Evolutionary conservation across 202 grass and related monocot species (phyloP).

Genomic region (Panicum virgatum): DNA sequence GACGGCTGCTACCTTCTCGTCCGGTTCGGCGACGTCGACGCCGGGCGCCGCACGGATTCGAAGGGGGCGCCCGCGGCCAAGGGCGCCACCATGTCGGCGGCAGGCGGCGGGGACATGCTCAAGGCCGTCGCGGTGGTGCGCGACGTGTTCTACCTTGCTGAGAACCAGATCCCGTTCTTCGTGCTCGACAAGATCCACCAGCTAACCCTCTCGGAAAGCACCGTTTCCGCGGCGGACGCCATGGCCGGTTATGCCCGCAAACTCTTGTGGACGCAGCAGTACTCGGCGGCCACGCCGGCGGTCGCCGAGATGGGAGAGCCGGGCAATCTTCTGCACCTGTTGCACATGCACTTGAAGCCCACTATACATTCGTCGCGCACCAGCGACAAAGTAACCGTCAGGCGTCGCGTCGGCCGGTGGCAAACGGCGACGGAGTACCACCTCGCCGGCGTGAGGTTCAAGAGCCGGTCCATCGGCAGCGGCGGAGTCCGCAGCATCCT

Average conservation of each 20-base stretch:
- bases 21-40: neutral
- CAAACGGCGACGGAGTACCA: conserved; percentile 23
- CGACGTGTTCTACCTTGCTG: conserved; percentile 34
- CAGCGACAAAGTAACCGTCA: too few species aligned
- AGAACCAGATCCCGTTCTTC: too few species aligned
- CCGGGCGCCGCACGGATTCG: too few species aligned
- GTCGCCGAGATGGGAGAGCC: neutral
- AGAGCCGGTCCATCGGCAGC: neutral
- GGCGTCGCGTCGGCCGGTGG: conserved; percentile 3
- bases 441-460: conserved; percentile 20
- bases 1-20: conserved; percentile 18
- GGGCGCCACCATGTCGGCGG: too few species aligned
- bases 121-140: conserved; percentile 14
- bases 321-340: conserved; percentile 35
- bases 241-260: neutral
- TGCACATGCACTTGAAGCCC: conserved; percentile 45
- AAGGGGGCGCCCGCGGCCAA: too few species aligned
- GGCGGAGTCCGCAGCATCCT: conserved; percentile 1
- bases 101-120: neutral
- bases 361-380: neutral
- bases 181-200: conserved; percentile 22
- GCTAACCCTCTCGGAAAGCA: neutral
- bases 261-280: neutral
- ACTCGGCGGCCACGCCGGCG: neutral
- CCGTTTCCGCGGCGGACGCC: neutral